These are phyloP conservation scores for Blastomyces silverae DNA, from an alignment of 2,329 filamentous ascomycete species.

Conservation along the genomic window DNA sequence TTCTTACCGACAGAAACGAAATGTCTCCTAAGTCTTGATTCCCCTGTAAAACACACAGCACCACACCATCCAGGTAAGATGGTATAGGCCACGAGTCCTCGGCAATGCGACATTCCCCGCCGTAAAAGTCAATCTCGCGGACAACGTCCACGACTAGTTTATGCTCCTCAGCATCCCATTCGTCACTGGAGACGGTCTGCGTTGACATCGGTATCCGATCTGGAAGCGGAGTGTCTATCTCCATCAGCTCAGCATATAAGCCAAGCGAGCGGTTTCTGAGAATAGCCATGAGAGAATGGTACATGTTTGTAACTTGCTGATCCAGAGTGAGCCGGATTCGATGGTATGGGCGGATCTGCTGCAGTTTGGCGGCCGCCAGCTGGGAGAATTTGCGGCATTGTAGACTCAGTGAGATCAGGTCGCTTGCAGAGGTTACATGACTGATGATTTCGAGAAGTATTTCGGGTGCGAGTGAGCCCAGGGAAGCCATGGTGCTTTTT, in stretches of 20 bases:
- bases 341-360: neutral
- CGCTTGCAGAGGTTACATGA: neutral
- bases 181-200: neutral
- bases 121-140: too few species aligned
- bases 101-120: too few species aligned
- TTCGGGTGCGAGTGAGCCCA: neutral
- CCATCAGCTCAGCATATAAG: neutral
- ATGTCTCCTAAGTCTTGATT: neutral
- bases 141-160: too few species aligned
- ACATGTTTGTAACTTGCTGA: neutral
- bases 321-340: neutral
- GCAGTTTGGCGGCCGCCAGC: neutral
- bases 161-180: neutral
- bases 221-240: neutral
- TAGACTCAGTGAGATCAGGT: neutral
- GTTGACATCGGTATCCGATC: neutral
- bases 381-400: constrained; percentile 9
- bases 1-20: too few species aligned
- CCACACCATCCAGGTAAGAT: too few species aligned
- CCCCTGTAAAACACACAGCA: neutral
- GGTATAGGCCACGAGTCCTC: too few species aligned
- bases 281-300: neutral
- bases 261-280: neutral
- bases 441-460: constrained; percentile 5
- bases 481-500: neutral